Base-by-base conservation (phyloP, 768 basidiomycete genomes). In the Tylopilus sp. region DNA sequence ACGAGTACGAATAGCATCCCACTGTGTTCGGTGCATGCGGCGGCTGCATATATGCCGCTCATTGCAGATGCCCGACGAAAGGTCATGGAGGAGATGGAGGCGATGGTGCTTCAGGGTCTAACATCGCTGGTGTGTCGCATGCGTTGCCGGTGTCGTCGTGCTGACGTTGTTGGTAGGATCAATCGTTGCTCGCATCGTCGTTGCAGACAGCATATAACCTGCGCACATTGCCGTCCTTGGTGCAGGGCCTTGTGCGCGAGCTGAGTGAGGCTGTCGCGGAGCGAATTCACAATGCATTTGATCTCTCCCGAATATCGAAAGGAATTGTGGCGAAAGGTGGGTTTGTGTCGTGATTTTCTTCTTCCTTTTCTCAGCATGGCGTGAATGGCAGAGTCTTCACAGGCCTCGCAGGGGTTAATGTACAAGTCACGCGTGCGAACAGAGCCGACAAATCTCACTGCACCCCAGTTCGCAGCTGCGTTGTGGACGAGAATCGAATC, bases 121-220 rank as follows among this genome's bases (percentile, higher is more conserved):
- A 75, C 79, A 1, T 83, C 83, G 17, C 69, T 93, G 52, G 95
- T 95, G 57, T 48, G 85, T 75, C 12, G 13, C 45, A 17, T 39
- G 40, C 25, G 11, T 39, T 22, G 11, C 18, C n/a, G 35, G 10
- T 15, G n/a, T 35, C 7, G 35, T 25, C n/a, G n/a, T 30, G 3
- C 25, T 41, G 43, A 57, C 12, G 12, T 18, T 18, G 17, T 49
- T 35, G 56, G 40, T 21, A 97, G 94, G 89, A 98, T 62, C 93
- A 91, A 71, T 83, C 92, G 2, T 71, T 95, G 17, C 78, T 99
- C 1, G 92, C 95, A 0, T 94, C 92, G 1, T 92, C 95, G 0
- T 77, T 99, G 12, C 97, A 98, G 75, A 98, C 93, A 1, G 94
- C 95, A 4, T 89, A 92, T 69, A 99, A 98, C 65, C 80, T 99